Conservation (phyloP, 331 rosid species). For the Rosa hybrid region DNA sequence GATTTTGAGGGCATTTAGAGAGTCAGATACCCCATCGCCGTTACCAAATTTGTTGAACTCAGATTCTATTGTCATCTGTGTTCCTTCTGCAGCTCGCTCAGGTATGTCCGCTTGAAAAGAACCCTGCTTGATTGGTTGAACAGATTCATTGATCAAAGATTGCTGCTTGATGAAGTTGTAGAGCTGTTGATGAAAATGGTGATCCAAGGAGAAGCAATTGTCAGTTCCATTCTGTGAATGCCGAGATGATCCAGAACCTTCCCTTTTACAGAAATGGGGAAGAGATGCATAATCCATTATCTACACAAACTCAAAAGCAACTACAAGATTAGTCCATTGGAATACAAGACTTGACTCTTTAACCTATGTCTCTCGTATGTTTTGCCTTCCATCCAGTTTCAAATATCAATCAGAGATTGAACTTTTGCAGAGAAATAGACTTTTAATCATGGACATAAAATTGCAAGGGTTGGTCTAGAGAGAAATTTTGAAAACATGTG, state of each 20-base stretch:
- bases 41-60: constrained; percentile 61
- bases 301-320: constrained; percentile 46
- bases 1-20: constrained; percentile 44
- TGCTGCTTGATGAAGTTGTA: constrained; percentile 69
- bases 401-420: not conserved
- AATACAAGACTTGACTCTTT: not conserved
- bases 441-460: not conserved
- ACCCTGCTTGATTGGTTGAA: constrained; percentile 65
- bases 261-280: constrained; percentile 86
- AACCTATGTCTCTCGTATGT: not conserved
- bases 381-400: not conserved
- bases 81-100: constrained; percentile 57
- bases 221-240: constrained; percentile 47
- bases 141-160: constrained; percentile 44
- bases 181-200: constrained; percentile 82
- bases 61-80: constrained; percentile 60
- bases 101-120: constrained; percentile 81
- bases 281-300: constrained; percentile 87
- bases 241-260: constrained; percentile 77
- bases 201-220: constrained; percentile 78
- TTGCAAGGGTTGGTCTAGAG: not conserved
- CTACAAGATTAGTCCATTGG: constrained; percentile 9
- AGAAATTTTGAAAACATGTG: not conserved
- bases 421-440: not conserved
- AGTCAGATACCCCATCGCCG: constrained; percentile 39